Percentiles rank a stretch among this genome's conserved stretches.
Evolutionary conservation across 768 basidiomycete genomes (phyloP).

Genomic region (Phlegmacium glaucopus): DNA sequence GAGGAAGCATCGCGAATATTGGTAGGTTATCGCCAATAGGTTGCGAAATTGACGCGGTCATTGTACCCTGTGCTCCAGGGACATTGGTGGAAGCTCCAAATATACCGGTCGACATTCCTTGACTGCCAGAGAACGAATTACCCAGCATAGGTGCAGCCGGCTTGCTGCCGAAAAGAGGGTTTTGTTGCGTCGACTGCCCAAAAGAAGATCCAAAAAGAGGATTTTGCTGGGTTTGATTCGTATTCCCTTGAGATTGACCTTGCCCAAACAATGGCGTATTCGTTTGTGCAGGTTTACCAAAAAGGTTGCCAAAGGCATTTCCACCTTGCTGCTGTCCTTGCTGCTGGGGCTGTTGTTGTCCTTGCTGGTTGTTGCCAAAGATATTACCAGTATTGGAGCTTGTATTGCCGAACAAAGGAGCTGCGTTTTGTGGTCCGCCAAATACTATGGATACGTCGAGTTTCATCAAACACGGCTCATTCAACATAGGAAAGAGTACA

Average conservation of each 20-base stretch:
- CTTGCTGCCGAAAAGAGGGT: slow-evolving; percentile 48
- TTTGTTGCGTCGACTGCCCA: slow-evolving; percentile 39
- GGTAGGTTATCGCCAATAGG: slow-evolving; percentile 72
- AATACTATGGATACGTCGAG: not conserved
- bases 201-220: slow-evolving; percentile 52
- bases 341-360: slow-evolving; percentile 27
- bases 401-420: slow-evolving; percentile 15
- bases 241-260: slow-evolving; percentile 35
- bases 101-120: slow-evolving; percentile 8
- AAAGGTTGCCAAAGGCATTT: slow-evolving; percentile 35
- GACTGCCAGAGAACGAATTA: slow-evolving; percentile 19
- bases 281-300: slow-evolving; percentile 41
- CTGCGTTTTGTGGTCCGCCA: slow-evolving; percentile 8
- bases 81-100: slow-evolving; percentile 34
- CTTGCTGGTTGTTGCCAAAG: slow-evolving; percentile 22
- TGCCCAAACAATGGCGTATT: slow-evolving; percentile 36
- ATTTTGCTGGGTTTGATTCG: slow-evolving; percentile 25
- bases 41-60: slow-evolving; percentile 88
- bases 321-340: slow-evolving; percentile 30
- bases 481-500: slow-evolving; percentile 14
- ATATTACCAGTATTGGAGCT: slow-evolving; percentile 13
- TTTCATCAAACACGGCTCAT: not conserved
- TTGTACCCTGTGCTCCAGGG: slow-evolving; percentile 50
- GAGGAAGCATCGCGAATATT: slow-evolving; percentile 72
- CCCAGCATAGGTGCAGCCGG: slow-evolving; percentile 45